Conservation (phyloP, 345 rosid genomes). For the Citrus australasica region DNA sequence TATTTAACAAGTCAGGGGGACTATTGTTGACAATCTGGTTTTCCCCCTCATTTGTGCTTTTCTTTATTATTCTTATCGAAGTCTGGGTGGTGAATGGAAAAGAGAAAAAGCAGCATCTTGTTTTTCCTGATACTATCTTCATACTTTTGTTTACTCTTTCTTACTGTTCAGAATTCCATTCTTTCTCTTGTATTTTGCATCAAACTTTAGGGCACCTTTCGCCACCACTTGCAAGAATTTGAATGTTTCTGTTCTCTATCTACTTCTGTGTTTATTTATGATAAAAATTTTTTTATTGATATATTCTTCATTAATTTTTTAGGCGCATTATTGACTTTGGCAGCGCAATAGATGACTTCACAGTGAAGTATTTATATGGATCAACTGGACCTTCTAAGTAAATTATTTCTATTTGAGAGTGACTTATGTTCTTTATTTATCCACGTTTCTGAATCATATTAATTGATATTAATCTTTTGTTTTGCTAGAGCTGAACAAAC, state of each 20-base stretch:
- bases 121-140: background rate
- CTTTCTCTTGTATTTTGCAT: background rate
- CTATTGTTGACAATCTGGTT: background rate
- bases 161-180: background rate
- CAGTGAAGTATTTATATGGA: slow-evolving; percentile 76
- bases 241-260: background rate
- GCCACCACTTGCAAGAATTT: no score
- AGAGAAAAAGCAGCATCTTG: background rate
- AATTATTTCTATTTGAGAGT: slow-evolving; percentile 14
- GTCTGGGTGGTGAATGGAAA: background rate
- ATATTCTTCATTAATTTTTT: slow-evolving; percentile 19
- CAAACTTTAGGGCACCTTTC: background rate
- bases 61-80: background rate
- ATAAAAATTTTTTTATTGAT: background rate
- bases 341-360: slow-evolving; percentile 83
- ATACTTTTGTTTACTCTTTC: background rate
- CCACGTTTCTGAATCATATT: background rate
- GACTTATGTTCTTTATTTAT: background rate
- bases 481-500: slow-evolving; percentile 84
- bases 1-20: background rate
- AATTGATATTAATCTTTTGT: slow-evolving; percentile 7
- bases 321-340: slow-evolving; percentile 99
- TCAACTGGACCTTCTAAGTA: slow-evolving; percentile 91
- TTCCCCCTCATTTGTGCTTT: background rate
- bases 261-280: background rate